Evolutionary conservation across 192 early-diverging fungal species (phyloP).

Genomic region (Jimgerdemannia flammicorona): DNA sequence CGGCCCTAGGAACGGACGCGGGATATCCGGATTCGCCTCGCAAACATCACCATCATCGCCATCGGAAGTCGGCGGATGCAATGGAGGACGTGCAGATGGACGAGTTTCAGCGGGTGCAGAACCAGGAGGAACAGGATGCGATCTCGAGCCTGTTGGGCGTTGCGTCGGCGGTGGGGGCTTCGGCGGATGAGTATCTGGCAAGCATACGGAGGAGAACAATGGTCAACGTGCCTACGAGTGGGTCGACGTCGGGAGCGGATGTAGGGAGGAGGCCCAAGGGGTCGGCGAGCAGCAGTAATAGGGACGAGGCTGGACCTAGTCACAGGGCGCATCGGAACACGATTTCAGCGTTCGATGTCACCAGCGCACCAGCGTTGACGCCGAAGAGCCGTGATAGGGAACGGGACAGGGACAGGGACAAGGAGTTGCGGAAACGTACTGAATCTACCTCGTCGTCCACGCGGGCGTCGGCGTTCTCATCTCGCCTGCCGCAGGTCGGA

Average conservation of each 20-base stretch:
- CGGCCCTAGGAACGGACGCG: neutral
- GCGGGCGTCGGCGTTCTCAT: neutral
- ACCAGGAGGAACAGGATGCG: neutral
- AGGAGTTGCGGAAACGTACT: neutral
- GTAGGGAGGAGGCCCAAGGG: neutral
- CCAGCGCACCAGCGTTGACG: neutral
- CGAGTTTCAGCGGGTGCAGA: neutral
- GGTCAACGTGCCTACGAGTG: neutral
- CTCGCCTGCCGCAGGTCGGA: neutral
- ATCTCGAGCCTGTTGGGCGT: neutral
- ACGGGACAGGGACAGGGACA: neutral
- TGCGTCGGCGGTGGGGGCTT: neutral
- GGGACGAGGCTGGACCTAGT: neutral
- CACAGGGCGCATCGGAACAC: neutral
- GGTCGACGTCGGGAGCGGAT: neutral
- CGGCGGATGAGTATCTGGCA: neutral
- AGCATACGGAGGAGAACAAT: neutral
- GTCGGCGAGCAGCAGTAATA: neutral
- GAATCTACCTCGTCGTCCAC: neutral
- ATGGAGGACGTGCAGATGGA: neutral
- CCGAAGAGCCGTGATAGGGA: neutral
- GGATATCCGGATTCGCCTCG: neutral
- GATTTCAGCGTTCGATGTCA: neutral
- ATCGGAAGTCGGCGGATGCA: neutral
- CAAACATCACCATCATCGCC: neutral